These are phyloP conservation scores for Kuraishia ogatae DNA, from an alignment of 805 yeast species.

Conservation along the genomic window DNA sequence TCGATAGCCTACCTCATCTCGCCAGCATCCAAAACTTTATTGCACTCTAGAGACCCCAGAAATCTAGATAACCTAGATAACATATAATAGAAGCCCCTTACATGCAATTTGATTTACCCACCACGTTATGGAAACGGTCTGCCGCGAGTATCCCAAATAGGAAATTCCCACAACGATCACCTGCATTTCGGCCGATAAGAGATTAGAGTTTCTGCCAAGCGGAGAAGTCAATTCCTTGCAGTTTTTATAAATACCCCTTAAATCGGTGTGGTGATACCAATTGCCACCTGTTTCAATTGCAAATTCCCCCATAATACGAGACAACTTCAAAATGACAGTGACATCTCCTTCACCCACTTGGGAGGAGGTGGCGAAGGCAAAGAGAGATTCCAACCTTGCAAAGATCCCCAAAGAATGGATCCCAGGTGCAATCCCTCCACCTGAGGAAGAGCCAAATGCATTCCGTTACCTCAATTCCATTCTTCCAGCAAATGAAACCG, in stretches of 20 bases:
- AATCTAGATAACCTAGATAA: no score
- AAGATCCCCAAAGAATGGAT: slow-evolving; percentile 24
- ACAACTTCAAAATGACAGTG: no score
- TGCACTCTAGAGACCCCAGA: no score
- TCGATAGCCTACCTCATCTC: no score
- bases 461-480: slow-evolving; percentile 12
- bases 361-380: slow-evolving; percentile 11
- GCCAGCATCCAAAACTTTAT: no score
- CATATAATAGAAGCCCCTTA: no score
- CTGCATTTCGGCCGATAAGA: background rate
- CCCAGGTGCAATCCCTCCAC: slow-evolving; percentile 16
- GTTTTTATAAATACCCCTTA: background rate
- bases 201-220: background rate
- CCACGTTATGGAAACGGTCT: background rate
- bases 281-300: no score
- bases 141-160: background rate
- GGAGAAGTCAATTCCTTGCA: background rate
- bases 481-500: slow-evolving; percentile 14
- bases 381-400: slow-evolving; percentile 11
- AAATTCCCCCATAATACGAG: no score
- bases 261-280: background rate
- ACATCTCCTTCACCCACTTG: slow-evolving; percentile 6
- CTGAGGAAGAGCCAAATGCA: slow-evolving; percentile 19
- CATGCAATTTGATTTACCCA: no score
- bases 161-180: background rate